Evolutionary conservation across 352 stramenopile genomes (phyloP), one percentile per base, ranked within the genome.

Genomic region (Globisporangium orthogonon): DNA sequence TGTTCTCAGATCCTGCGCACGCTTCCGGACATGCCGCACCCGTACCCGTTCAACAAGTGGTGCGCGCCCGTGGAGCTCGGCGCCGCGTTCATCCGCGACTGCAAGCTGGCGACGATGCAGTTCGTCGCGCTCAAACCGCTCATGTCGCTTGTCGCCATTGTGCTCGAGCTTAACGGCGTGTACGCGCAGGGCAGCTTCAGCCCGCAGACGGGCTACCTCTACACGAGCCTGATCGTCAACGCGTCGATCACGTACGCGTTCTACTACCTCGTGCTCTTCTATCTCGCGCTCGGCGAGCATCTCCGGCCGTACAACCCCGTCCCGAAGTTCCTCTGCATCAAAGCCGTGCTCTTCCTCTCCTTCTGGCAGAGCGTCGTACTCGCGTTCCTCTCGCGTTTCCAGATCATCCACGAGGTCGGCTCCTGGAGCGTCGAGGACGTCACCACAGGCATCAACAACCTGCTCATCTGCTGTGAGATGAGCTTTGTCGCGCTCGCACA

Each of bases 391-490:
- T 93, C 85, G 31, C 79, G 83, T 4, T 89, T 97, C 60, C 67
- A 93, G 54, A 87, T 96, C 51, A 92, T 97, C 44, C 88, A 96
- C 56, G 74, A 95, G 40, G 73, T 97, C n/a, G 89, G 89, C 18
- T 89, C 78, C 0, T 98, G 91, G 91, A 97, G 86, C 37, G 84
- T 94, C 1, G 93, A 98, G 67, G 96, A 98, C 68, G 93, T 98
- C 56, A 95, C 92, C 7, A 98, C 96, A 51, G 96, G 92, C 53
- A 89, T 99, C 53, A 96, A 99, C 69, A 98, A 99, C 66, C 88
- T 99, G 60, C 85, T 99, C 30, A 98, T 99, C 71, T 99, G 97
- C 76, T 89, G 98, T 49, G 97, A 99, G 76, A 99, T 99, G 97
- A 93, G 98, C 50, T 84, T 98, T 41, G 97, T 98, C 39, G 85